Conservation (phyloP, 2,329 filamentous ascomycete genomes). For the Botryotinia calthae region DNA sequence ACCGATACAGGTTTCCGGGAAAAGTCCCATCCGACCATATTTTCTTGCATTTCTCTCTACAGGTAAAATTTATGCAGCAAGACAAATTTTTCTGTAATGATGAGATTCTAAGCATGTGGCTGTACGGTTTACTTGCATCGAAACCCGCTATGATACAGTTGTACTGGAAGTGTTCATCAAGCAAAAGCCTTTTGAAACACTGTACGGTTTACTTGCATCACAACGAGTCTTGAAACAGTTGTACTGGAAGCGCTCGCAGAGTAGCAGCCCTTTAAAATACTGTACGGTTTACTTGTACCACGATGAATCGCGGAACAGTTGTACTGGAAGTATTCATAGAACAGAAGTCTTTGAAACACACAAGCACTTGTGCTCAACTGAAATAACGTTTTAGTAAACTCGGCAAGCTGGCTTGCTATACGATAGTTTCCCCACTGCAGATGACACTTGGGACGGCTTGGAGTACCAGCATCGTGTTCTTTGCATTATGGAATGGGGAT, state of each 20-base stretch:
- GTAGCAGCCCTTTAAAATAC: not conserved
- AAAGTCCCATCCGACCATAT: not conserved
- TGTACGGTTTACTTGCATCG: conserved; percentile 16
- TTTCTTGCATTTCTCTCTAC: conserved; percentile 10
- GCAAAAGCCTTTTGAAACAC: not conserved
- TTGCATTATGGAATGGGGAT: too few relatives aligned
- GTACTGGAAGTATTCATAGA: conserved; percentile 10
- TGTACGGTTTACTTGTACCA: conserved; percentile 1
- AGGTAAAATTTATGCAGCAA: not conserved
- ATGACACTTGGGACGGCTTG: conserved; percentile 5
- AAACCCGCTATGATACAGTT: not conserved
- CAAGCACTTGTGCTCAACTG: conserved; percentile 3
- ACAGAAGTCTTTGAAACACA: conserved; percentile 6
- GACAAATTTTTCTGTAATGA: conserved; percentile 13
- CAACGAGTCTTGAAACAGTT: not conserved
- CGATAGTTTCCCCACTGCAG: conserved; percentile 5
- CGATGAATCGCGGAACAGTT: not conserved
- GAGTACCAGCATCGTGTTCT: not conserved
- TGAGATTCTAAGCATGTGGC: not conserved
- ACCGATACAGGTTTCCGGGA: not conserved
- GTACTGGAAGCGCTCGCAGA: conserved; percentile 10
- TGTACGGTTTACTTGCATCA: conserved; percentile 6
- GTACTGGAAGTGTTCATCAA: not conserved
- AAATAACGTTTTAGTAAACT: not conserved
- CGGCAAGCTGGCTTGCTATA: conserved; percentile 13